Conservation (phyloP, 2,329 filamentous ascomycete genomes). For the Paecilomyces sp. region DNA sequence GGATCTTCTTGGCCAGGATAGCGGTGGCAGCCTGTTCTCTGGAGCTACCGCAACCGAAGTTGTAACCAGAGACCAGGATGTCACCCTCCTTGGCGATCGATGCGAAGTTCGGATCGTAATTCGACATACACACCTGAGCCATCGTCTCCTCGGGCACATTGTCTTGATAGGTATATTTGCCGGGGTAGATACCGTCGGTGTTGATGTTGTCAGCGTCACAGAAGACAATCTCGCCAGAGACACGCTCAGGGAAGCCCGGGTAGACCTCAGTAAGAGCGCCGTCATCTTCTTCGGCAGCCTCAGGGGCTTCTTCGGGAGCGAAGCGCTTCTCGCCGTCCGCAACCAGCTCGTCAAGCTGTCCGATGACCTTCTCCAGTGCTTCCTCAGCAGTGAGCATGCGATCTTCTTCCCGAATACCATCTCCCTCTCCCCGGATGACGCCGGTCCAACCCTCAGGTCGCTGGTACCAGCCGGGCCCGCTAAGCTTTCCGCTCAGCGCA, state of each 20-base stretch:
- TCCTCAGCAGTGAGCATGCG: constrained; percentile 61
- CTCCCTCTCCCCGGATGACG: constrained; percentile 62
- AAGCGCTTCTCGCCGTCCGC: constrained; percentile 45
- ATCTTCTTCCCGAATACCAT: constrained; percentile 56
- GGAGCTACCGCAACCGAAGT: constrained; percentile 78
- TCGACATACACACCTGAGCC: constrained; percentile 87
- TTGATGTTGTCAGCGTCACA: constrained; percentile 81
- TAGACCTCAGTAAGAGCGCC: constrained; percentile 58
- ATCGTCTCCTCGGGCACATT: constrained; percentile 68
- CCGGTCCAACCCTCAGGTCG: constrained; percentile 59
- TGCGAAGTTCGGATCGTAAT: constrained; percentile 73
- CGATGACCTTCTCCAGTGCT: constrained; percentile 64
- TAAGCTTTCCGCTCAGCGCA: constrained; percentile 53
- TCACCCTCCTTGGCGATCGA: constrained; percentile 60
- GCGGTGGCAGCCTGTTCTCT: constrained; percentile 86
- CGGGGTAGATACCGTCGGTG: constrained; percentile 88
- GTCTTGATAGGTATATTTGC: constrained; percentile 89
- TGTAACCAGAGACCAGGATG: constrained; percentile 76
- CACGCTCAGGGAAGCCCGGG: constrained; percentile 76
- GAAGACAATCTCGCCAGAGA: constrained; percentile 82
- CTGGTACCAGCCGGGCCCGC: constrained; percentile 70
- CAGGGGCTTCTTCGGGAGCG: constrained; percentile 9
- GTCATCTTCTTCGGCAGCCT: constrained; percentile 8
- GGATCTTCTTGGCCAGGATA: constrained; percentile 72
- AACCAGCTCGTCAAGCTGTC: constrained; percentile 59